Evolutionary conservation across 805 yeast genomes (phyloP), one percentile per base, ranked within the genome.

Genomic region (Teunomyces barrocoloradensis): DNA sequence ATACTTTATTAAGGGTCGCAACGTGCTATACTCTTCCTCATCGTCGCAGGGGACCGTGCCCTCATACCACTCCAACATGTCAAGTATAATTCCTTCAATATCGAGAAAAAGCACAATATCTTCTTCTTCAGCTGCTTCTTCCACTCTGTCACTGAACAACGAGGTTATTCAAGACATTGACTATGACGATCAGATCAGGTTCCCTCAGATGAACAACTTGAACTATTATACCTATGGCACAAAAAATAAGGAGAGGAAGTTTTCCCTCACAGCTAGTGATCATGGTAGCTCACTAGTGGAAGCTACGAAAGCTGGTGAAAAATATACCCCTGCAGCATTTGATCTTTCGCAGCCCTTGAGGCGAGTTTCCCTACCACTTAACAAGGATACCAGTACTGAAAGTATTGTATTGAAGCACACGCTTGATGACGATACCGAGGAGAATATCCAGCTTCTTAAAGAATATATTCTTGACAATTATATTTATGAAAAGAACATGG

Each of bases 121-220:
- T 9, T 27, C 35, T 11, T 17, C 46, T 15, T 39, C 37, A 4
- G 17, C 43, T 5, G 44, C 38, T n/a, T 39, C 38, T 10, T 39
- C 43, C 21, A 30, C 29, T 7, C 9, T 10, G 6, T 20, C 23
- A 12, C 40, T 37, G 40, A 37, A 23, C 29, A 37, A 37, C 11
- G 25, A 17, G 9, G 27, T 33, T 10, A 20, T 39, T 21, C 45
- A 42, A 7, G 56, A 53, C 20, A 30, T 73, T 49, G 72, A 78
- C 57, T 78, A 78, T 52, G 79, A 78, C 53, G 81, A 78, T 49
- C 78, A 77, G 54, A 79, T 79, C 42, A 59, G 83, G 48, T 81
- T 81, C 30, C 83, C 83, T 9, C 58, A 81, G 43, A 75, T 78
- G 79, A 67, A 73, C n/a, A 68, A 53, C 52, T 55, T 59, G 44